A percentile compares a stretch with the other conserved stretches of the same genome.
These are phyloP conservation scores for Pugionium dolabratum DNA, from an alignment of 345 rosid genomes.

Conservation along the genomic window DNA sequence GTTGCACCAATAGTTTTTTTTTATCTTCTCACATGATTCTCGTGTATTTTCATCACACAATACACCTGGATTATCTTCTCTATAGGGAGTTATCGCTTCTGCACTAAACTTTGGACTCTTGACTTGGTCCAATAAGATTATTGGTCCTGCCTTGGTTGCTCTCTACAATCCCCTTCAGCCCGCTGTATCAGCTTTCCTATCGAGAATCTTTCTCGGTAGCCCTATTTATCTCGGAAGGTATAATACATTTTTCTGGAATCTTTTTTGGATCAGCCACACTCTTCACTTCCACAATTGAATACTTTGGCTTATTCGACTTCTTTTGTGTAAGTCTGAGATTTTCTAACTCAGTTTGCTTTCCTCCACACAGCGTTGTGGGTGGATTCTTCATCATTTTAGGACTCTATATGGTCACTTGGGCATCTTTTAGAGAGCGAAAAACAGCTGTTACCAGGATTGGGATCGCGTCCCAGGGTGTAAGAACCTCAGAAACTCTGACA, in stretches of 20 bases:
- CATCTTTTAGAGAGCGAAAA: slow-evolving; percentile 63
- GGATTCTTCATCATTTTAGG: slow-evolving; percentile 80
- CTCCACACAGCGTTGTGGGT: slow-evolving; percentile 64
- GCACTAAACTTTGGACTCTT: slow-evolving; percentile 88
- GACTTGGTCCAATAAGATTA: slow-evolving; percentile 95
- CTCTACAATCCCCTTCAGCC: slow-evolving; percentile 98
- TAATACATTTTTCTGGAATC: background rate
- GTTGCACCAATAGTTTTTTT: slow-evolving; percentile 28
- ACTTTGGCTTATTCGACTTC: background rate
- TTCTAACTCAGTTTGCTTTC: background rate
- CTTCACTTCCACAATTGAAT: background rate
- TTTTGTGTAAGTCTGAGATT: background rate
- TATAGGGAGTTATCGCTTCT: slow-evolving; percentile 81
- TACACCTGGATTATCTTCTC: slow-evolving; percentile 23
- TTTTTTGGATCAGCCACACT: background rate
- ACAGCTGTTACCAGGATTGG: slow-evolving; percentile 25
- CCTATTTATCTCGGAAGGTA: slow-evolving; percentile 93
- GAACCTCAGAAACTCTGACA: slow-evolving; percentile 58
- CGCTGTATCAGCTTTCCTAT: slow-evolving; percentile 78
- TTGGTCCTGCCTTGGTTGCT: slow-evolving; percentile 96
- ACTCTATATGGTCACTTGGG: slow-evolving; percentile 88
- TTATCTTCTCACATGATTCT: slow-evolving; percentile 14
- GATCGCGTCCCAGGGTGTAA: slow-evolving; percentile 39
- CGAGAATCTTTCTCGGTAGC: slow-evolving; percentile 38
- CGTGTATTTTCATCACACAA: background rate